Evolutionary conservation across 2,329 filamentous ascomycete genomes (phyloP).

Genomic region (Cladophialophora carrionii): DNA sequence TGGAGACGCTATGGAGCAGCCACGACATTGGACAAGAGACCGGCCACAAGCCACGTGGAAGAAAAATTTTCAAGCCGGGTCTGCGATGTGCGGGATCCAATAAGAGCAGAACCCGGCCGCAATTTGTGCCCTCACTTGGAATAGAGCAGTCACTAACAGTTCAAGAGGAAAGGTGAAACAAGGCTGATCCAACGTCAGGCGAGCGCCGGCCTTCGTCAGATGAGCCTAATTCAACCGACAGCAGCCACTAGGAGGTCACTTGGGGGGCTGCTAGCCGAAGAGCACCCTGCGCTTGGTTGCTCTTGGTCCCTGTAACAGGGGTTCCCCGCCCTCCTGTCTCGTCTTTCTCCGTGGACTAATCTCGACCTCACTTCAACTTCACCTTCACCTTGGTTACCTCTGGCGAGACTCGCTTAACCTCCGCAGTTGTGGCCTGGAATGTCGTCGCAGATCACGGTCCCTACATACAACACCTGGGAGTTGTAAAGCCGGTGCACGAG

Average conservation of each 20-base stretch:
- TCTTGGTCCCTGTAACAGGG: slow-evolving; percentile 5
- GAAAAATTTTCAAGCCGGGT: slow-evolving; percentile 34
- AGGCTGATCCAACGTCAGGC: slow-evolving; percentile 39
- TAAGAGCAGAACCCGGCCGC: slow-evolving; percentile 17
- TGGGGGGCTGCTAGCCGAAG: slow-evolving; percentile 15
- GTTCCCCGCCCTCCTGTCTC: slow-evolving; percentile 25
- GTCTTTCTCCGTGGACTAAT: slow-evolving; percentile 37
- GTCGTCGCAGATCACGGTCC: not conserved
- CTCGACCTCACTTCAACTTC: not conserved
- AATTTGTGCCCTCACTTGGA: slow-evolving; percentile 22
- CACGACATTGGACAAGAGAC: slow-evolving; percentile 11
- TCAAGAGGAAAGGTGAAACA: slow-evolving; percentile 23
- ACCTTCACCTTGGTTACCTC: not conserved
- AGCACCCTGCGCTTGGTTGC: not conserved
- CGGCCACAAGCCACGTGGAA: slow-evolving; percentile 27
- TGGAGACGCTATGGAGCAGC: not conserved
- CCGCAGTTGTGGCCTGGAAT: not conserved
- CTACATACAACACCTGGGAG: not conserved
- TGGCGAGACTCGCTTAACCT: not conserved
- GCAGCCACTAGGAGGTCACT: slow-evolving; percentile 19
- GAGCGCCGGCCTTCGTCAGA: slow-evolving; percentile 34
- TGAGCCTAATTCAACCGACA: slow-evolving; percentile 24
- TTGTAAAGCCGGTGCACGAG: not conserved
- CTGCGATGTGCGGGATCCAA: slow-evolving; percentile 34
- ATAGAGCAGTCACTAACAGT: slow-evolving; percentile 18